phyloP scores from a whole-genome alignment of 2,329 filamentous ascomycete species.

The Pseudofabraea citricarpa region DNA sequence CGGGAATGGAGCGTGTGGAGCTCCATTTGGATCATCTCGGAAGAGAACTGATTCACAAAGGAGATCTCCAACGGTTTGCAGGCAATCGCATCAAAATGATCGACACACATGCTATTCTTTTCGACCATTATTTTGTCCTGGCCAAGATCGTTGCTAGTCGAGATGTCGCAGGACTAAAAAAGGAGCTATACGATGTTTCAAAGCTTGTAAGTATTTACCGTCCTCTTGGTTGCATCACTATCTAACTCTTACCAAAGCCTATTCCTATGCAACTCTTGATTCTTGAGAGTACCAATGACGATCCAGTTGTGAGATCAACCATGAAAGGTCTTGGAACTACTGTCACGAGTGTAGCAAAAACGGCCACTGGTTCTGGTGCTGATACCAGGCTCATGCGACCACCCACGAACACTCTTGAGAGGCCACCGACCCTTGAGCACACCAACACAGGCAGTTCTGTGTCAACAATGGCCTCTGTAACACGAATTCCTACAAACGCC shows the following conservation, averaged over 20 bases:
- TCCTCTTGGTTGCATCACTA: not conserved
- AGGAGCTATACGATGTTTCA: constrained; percentile 84
- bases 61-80: constrained; percentile 84
- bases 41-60: constrained; percentile 80
- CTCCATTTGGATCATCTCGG: constrained; percentile 93
- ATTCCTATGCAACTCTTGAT: constrained; percentile 96
- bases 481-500: constrained; percentile 40
- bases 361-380: constrained; percentile 56
- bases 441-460: constrained; percentile 63
- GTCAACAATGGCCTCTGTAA: constrained; percentile 40
- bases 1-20: constrained; percentile 80
- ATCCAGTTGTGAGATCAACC: constrained; percentile 76
- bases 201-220: constrained; percentile 64
- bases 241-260: constrained; percentile 56
- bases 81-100: constrained; percentile 89
- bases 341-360: constrained; percentile 53
- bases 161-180: constrained; percentile 69
- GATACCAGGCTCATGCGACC: constrained; percentile 43
- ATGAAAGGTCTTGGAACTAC: constrained; percentile 57
- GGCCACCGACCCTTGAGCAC: constrained; percentile 61
- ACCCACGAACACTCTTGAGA: constrained; percentile 29
- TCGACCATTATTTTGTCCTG: constrained; percentile 94
- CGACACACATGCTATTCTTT: constrained; percentile 87
- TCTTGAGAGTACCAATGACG: constrained; percentile 87
- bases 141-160: constrained; percentile 70